Percentiles rank a stretch among this genome's conserved stretches.
phyloP scores from a whole-genome alignment of 148 eudicot genomes.

The Dianthus caryophyllus region DNA sequence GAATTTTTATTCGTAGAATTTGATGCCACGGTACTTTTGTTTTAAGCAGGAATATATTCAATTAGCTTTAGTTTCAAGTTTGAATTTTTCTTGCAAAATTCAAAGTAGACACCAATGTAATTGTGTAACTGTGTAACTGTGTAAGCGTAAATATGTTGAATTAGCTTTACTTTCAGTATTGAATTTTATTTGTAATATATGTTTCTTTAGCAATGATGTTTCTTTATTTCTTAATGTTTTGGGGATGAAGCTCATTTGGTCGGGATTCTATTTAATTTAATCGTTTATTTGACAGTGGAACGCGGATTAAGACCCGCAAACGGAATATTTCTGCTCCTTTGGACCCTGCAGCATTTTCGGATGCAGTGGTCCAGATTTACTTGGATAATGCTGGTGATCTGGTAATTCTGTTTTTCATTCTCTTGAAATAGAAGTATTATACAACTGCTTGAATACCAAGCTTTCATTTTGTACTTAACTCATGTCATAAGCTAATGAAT shows the following conservation, averaged over 20 bases:
- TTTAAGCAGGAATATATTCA: too few species aligned
- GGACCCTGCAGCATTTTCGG: slow-evolving; percentile 99
- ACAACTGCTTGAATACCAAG: too few species aligned
- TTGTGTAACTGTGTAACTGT: too few species aligned
- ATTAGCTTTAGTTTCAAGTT: too few species aligned
- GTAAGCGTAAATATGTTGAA: too few species aligned
- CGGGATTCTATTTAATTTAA: neutral
- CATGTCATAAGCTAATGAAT: neutral
- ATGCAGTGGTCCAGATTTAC: slow-evolving; percentile 99
- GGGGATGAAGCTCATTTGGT: neutral
- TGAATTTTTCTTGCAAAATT: too few species aligned
- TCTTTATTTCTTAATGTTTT: neutral
- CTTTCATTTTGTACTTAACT: too few species aligned
- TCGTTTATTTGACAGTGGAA: slow-evolving; percentile 53
- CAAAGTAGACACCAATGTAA: too few species aligned
- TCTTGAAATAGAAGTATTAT: too few species aligned
- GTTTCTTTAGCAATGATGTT: neutral
- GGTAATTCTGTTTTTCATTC: slow-evolving; percentile 43
- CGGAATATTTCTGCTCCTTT: slow-evolving; percentile 99
- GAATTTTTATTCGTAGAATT: too few species aligned
- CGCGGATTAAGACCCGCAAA: slow-evolving; percentile 99
- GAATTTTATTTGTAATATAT: neutral
- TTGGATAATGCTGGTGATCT: slow-evolving; percentile 99
- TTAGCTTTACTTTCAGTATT: neutral
- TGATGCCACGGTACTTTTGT: too few species aligned